Base-by-base conservation (phyloP, 2,329 filamentous ascomycete genomes). In the Diplodia corticola region DNA sequence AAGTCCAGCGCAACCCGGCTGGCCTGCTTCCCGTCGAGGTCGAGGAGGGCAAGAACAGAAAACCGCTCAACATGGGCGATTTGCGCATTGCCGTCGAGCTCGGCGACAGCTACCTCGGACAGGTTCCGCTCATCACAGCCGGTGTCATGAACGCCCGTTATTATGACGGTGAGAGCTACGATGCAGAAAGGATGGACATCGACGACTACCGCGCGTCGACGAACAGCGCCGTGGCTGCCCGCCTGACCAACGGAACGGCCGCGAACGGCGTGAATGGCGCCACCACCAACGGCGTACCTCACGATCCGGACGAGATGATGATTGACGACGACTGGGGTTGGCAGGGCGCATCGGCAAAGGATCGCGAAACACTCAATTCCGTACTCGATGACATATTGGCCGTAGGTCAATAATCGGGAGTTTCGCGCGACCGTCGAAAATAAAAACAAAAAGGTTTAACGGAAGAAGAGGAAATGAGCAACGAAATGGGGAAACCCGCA, bases 1-100 rank as follows among this genome's bases (percentile, higher is more conserved):
- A 93, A 71, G 76, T 96, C 1, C 82, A 85, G 20, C 85, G 91
- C 70, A 91, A 93, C 67, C 89, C 90, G 67, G 89, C 86, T 55
- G 93, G 93, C 1, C 79, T 96, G 30, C 80, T 97, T 5, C 94
- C 93, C 0, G 81, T 93, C 40, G 93, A 97, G 77, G 87, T 91
- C 3, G 92, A 91, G 74, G 89, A 90, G 63, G 89, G 90, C 17
- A 86, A 86, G 65, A 87, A 90, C 71, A 84, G 92, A 46, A 86
- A 88, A 5, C 87, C 91, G 0, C 79, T 97, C 1, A 88, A 88
- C 15, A 89, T 94, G 80, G 87, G 89, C 20, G 94, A 97, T 75
- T 78, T 97, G 55, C 85, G 90, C 44, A 81, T 97, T 3, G 88
- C 91, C 0, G 77, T 96, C 17, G 87, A 91, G 67, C 84, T 97